Conservation (phyloP, 2,329 filamentous ascomycete species). For the Fusarium torreyae region DNA sequence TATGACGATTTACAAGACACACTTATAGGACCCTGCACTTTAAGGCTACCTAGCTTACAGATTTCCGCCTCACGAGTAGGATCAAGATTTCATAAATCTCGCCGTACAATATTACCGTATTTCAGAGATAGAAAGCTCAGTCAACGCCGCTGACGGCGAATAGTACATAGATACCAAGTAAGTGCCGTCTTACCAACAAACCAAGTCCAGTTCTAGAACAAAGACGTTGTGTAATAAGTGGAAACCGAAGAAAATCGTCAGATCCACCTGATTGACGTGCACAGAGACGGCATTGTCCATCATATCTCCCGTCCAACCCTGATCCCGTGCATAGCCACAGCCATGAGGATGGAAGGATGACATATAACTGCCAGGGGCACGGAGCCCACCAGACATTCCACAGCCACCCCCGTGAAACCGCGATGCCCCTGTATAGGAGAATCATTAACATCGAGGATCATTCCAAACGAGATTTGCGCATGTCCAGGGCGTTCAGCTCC, state of each 20-base stretch:
- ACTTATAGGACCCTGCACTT: no score
- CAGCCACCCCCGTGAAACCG: slow-evolving; percentile 27
- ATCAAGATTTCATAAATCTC: no score
- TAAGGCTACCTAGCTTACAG: no score
- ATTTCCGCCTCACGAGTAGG: no score
- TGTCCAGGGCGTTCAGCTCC: slow-evolving; percentile 5
- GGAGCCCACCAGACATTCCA: slow-evolving; percentile 8
- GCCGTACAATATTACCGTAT: no score
- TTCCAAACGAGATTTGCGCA: slow-evolving; percentile 10
- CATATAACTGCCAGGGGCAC: slow-evolving; percentile 6
- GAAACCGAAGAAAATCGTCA: slow-evolving; percentile 8
- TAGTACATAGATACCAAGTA: not conserved
- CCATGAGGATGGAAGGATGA: not conserved
- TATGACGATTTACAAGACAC: no score
- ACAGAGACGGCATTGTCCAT: slow-evolving; percentile 12
- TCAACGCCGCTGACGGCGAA: no score
- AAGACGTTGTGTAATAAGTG: slow-evolving; percentile 1
- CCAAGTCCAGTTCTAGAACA: slow-evolving; percentile 9
- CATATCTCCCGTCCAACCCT: slow-evolving; percentile 13
- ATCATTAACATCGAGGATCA: slow-evolving; percentile 3
- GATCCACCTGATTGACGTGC: slow-evolving; percentile 8
- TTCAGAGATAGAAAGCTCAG: no score
- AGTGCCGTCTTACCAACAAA: not conserved
- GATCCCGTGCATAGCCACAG: slow-evolving; percentile 26
- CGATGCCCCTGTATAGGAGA: slow-evolving; percentile 13